Evolutionary conservation across 148 eudicot species (phyloP).

Genomic region (Cornus controversa): DNA sequence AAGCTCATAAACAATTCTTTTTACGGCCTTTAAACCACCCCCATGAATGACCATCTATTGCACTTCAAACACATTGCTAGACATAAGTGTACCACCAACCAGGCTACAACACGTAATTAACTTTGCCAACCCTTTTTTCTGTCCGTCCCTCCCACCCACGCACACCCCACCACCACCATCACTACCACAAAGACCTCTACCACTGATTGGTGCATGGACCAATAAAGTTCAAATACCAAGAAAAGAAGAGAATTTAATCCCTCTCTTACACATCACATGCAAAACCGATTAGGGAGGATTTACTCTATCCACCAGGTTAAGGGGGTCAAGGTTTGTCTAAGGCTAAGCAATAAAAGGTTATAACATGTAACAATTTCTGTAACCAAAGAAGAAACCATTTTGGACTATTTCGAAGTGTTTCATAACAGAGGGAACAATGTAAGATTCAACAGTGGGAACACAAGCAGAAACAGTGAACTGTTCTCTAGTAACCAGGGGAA

Average conservation of each 20-base stretch:
- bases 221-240: not conserved
- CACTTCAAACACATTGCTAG: too few relatives aligned
- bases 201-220: not conserved
- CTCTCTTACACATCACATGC: not conserved
- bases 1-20: too few relatives aligned
- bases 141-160: too few relatives aligned
- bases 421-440: not conserved
- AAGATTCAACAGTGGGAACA: not conserved
- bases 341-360: not conserved
- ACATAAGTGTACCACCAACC: too few relatives aligned
- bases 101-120: too few relatives aligned
- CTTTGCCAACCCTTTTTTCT: too few relatives aligned
- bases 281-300: not conserved
- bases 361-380: not conserved
- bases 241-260: not conserved
- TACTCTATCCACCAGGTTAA: not conserved
- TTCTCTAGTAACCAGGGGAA: not conserved
- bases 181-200: too few relatives aligned
- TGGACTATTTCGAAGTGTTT: not conserved
- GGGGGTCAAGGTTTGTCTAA: not conserved
- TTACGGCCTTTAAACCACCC: too few relatives aligned
- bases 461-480: not conserved
- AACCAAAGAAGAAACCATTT: not conserved
- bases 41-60: too few relatives aligned
- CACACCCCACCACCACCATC: too few relatives aligned